These are phyloP conservation scores for Ascomycota sp. DNA, from an alignment of 2,329 filamentous ascomycete species.

Conservation along the genomic window DNA sequence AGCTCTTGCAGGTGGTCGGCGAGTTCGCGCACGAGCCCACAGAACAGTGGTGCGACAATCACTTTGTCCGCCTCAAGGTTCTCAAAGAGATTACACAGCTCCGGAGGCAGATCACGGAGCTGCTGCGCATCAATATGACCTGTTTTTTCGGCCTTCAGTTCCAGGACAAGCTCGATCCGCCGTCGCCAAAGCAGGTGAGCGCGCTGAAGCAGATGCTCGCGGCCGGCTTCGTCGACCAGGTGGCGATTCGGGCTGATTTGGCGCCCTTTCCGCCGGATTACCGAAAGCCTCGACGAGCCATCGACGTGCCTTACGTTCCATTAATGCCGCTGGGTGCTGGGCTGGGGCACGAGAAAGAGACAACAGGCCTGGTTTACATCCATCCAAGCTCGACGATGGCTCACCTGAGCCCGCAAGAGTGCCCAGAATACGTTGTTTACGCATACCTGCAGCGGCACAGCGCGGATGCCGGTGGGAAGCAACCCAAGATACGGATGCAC, in stretches of 20 bases:
- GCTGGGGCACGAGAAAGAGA: slow-evolving; percentile 17
- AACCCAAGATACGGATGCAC: slow-evolving; percentile 64
- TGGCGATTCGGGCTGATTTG: slow-evolving; percentile 80
- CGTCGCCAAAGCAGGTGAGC: slow-evolving; percentile 45
- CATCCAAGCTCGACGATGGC: slow-evolving; percentile 70
- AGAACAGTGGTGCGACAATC: slow-evolving; percentile 54
- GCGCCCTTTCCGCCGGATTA: slow-evolving; percentile 47
- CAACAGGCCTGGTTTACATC: slow-evolving; percentile 51
- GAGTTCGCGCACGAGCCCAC: slow-evolving; percentile 58
- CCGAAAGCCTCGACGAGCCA: slow-evolving; percentile 59
- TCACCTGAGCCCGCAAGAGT: slow-evolving; percentile 42
- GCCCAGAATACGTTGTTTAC: slow-evolving; percentile 76
- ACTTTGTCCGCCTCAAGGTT: slow-evolving; percentile 72
- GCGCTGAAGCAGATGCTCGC: slow-evolving; percentile 80
- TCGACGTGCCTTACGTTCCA: slow-evolving; percentile 78
- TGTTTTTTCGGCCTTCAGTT: slow-evolving; percentile 34
- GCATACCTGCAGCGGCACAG: slow-evolving; percentile 49
- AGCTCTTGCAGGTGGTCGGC: slow-evolving; percentile 69
- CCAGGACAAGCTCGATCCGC: slow-evolving; percentile 32
- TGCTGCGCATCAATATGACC: slow-evolving; percentile 54
- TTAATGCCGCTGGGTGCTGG: slow-evolving; percentile 42
- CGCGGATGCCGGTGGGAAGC: slow-evolving; percentile 29
- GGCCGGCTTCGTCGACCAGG: slow-evolving; percentile 79
- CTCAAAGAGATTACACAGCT: slow-evolving; percentile 72
- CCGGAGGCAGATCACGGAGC: slow-evolving; percentile 57